Conservation (phyloP, 441 rosid genomes). For the Pelargonium cotyledonis region DNA sequence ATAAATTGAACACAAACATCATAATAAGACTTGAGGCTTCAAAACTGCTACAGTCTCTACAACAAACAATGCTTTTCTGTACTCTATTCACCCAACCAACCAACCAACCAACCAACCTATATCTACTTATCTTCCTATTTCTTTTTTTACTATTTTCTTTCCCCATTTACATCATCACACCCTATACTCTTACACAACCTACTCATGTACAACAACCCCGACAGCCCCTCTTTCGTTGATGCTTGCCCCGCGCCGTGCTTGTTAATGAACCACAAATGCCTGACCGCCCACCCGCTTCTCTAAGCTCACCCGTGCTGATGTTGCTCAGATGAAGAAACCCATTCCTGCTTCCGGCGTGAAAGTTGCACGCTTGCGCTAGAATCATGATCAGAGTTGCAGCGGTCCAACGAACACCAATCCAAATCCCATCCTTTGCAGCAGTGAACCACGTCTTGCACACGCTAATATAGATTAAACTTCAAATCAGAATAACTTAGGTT, state of each 20-base stretch:
- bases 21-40: constrained; percentile 20
- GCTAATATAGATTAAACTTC: constrained; percentile 15
- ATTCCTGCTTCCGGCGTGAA: constrained; percentile 6
- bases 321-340: neutral
- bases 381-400: constrained; percentile 17
- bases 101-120: neutral
- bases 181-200: constrained; percentile 52
- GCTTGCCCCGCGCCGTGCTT: neutral
- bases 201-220: constrained; percentile 51
- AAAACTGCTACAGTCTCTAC: constrained; percentile 55
- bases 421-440: constrained; percentile 23
- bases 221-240: constrained; percentile 20
- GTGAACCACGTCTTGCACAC: constrained; percentile 20
- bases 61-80: constrained; percentile 32
- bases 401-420: constrained; percentile 10
- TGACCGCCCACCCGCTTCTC: neutral
- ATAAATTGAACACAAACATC: neutral
- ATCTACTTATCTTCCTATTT: constrained; percentile 27
- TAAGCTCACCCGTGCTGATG: neutral
- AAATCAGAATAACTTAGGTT: neutral
- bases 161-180: constrained; percentile 44
- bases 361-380: constrained; percentile 3
- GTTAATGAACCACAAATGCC: no score
- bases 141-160: constrained; percentile 24
- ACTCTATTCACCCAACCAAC: constrained; percentile 7